These are phyloP conservation scores for Mycena sanguinolenta DNA, from an alignment of 768 basidiomycete species.

Conservation along the genomic window DNA sequence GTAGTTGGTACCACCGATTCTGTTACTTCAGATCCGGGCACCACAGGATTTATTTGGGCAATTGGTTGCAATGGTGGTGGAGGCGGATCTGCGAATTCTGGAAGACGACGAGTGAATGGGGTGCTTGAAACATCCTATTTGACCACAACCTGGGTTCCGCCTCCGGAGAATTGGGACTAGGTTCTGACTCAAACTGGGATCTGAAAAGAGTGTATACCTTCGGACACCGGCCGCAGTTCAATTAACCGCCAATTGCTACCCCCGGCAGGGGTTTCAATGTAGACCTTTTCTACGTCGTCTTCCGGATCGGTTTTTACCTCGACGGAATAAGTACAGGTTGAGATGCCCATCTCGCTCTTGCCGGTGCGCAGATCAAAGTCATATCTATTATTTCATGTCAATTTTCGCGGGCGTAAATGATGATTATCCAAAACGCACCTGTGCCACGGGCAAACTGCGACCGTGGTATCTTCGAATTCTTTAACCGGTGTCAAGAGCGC, in stretches of 20 bases:
- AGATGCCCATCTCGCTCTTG: conserved; percentile 68
- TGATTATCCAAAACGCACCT: no score
- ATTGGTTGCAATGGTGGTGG: conserved; percentile 47
- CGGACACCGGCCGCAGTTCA: conserved; percentile 78
- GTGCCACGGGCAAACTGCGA: conserved; percentile 45
- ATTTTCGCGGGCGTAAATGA: no score
- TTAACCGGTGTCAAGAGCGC: neutral
- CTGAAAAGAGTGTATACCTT: conserved; percentile 60
- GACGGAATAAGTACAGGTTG: conserved; percentile 62
- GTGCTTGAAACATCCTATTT: no score
- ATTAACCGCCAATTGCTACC: conserved; percentile 73
- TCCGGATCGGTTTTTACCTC: conserved; percentile 58
- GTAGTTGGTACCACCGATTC: conserved; percentile 65
- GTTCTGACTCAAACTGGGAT: no score
- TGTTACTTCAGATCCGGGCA: conserved; percentile 33
- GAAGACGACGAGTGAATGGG: neutral
- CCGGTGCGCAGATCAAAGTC: conserved; percentile 69
- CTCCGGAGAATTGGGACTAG: no score
- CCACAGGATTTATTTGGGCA: conserved; percentile 34
- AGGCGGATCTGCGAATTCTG: conserved; percentile 79
- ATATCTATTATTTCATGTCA: no score
- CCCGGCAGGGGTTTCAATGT: conserved; percentile 69
- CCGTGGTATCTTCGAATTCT: conserved; percentile 67
- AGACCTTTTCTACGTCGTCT: conserved; percentile 62
- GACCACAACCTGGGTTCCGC: no score